Evolutionary conservation across 257 asterid genomes (phyloP).

Genomic region (Coffea canephora): DNA sequence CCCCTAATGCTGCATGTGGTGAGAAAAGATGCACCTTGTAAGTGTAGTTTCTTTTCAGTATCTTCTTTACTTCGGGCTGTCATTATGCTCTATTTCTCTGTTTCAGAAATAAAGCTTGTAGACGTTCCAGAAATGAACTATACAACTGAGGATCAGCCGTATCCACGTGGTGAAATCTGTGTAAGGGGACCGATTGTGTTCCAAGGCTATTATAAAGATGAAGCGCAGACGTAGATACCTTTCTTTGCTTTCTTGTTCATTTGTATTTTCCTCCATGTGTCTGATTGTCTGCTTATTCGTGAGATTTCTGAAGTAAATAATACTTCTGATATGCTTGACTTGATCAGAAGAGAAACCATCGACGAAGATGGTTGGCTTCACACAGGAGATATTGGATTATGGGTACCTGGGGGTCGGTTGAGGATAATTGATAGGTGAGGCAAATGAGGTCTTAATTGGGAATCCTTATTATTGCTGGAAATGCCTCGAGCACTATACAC

Average conservation of each 20-base stretch:
- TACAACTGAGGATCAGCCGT: conserved; percentile 79
- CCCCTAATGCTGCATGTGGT: conserved; percentile 97
- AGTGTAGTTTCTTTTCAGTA: background rate
- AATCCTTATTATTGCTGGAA: background rate
- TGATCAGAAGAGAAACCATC: conserved; percentile 74
- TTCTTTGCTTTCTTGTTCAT: conserved; percentile 17
- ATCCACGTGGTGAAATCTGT: conserved; percentile 97
- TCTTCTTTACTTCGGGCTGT: background rate
- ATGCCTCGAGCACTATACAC: background rate
- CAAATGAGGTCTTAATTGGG: background rate
- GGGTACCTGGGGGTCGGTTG: conserved; percentile 93
- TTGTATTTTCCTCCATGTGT: background rate
- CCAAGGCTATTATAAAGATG: conserved; percentile 91
- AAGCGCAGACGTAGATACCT: conserved; percentile 65
- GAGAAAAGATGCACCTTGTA: conserved; percentile 20
- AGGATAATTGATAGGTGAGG: conserved; percentile 85
- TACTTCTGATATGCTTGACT: background rate
- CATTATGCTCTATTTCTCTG: background rate
- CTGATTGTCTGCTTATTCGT: background rate
- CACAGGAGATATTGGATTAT: conserved; percentile 93
- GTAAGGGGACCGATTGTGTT: conserved; percentile 85
- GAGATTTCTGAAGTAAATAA: background rate
- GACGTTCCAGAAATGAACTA: conserved; percentile 97
- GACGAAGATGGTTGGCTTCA: conserved; percentile 93
- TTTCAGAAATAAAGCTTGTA: conserved; percentile 84